Percentiles rank a stretch among this genome's conserved stretches.
phyloP scores from a whole-genome alignment of 1,284 basidiomycete genomes.

The Leccinum pallidistipes region DNA sequence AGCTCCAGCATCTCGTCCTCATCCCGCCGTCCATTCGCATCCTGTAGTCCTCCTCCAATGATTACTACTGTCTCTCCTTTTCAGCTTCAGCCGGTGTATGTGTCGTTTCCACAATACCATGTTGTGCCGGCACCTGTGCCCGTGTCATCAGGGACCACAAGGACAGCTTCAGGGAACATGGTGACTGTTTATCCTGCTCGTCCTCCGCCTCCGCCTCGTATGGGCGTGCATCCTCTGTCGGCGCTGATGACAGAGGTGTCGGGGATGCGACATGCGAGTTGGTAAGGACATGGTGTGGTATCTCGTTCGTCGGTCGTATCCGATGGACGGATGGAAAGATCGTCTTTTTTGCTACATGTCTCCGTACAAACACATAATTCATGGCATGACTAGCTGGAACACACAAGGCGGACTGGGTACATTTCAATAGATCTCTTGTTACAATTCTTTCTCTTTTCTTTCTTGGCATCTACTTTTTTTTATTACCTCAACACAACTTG shows the following conservation, averaged over 20 bases:
- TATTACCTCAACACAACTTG: no score
- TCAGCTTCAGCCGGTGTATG: constrained; percentile 21
- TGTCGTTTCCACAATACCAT: constrained; percentile 26
- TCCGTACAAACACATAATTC: no score
- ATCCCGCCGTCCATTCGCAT: constrained; percentile 3
- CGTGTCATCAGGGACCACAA: constrained; percentile 13
- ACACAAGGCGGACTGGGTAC: no score
- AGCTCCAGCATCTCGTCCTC: background rate
- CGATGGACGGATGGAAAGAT: no score
- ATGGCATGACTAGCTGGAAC: no score
- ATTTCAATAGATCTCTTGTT: no score
- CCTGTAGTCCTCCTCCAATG: constrained; percentile 7
- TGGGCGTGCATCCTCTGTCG: constrained; percentile 1
- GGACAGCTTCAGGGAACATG: constrained; percentile 15
- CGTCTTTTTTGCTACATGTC: no score
- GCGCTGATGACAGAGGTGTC: constrained; percentile 23
- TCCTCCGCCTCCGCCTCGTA: no score
- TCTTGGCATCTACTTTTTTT: no score
- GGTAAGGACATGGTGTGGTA: constrained; percentile 7
- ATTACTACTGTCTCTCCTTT: constrained; percentile 19
- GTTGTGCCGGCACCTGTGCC: background rate
- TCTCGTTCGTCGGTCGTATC: no score
- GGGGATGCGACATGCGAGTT: constrained; percentile 30
- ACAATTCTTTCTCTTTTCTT: no score
- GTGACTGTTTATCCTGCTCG: constrained; percentile 21